Conservation (phyloP, 306 rosid genomes). For the Fragaria nilgerrensis region DNA sequence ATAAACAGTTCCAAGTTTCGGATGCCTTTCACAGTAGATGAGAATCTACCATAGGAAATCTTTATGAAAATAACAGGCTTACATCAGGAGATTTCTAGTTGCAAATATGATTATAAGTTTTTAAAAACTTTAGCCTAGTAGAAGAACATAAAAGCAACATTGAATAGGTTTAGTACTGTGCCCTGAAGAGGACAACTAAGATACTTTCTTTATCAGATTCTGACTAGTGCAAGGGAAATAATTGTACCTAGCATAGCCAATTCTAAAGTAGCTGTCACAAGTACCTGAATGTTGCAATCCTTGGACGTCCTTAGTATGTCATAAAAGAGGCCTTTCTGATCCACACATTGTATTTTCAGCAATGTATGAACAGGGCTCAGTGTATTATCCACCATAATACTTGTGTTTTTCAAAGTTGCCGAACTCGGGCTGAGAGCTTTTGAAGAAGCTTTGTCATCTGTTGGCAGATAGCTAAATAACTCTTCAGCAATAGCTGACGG, state of each 20-base stretch:
- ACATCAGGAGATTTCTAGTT: background rate
- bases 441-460: conserved; percentile 36
- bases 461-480: conserved; percentile 52
- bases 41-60: conserved; percentile 73
- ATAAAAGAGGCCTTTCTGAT: conserved; percentile 74
- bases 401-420: conserved; percentile 45
- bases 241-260: too few species aligned
- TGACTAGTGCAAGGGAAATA: background rate
- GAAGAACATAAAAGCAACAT: background rate
- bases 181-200: background rate
- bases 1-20: conserved; percentile 65
- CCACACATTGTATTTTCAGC: conserved; percentile 75
- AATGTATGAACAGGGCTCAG: conserved; percentile 75
- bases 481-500: conserved; percentile 68
- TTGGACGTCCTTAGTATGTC: conserved; percentile 84
- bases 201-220: too few species aligned
- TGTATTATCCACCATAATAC: conserved; percentile 57
- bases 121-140: background rate
- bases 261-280: conserved; percentile 1
- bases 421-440: conserved; percentile 46
- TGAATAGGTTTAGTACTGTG: background rate
- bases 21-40: conserved; percentile 51
- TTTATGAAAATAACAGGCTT: conserved; percentile 23
- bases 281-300: conserved; percentile 79
- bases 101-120: background rate